phyloP scores from a whole-genome alignment of 2,329 filamentous ascomycete genomes.

The Pseudopyrenochaeta lycopersici region DNA sequence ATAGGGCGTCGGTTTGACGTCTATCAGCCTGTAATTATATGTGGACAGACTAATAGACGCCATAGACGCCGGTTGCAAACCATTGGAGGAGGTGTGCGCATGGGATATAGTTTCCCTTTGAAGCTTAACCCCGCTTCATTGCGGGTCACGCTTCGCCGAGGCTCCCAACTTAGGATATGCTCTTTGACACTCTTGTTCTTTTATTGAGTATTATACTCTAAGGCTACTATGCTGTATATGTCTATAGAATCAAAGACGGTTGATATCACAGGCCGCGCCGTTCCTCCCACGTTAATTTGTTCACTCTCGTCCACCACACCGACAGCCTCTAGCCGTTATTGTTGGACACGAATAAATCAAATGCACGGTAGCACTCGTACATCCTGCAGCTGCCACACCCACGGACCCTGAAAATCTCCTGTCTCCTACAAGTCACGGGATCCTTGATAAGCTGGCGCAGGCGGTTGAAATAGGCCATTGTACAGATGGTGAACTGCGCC shows the following conservation, averaged over 20 bases:
- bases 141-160: neutral
- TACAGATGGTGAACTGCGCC: too few species aligned
- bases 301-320: neutral
- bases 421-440: too few species aligned
- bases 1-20: constrained; percentile 3
- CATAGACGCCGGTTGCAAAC: constrained; percentile 7
- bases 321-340: neutral
- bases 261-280: neutral
- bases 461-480: too few species aligned
- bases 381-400: too few species aligned
- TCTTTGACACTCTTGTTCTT: neutral
- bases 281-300: neutral
- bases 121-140: constrained; percentile 16
- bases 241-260: neutral
- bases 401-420: too few species aligned
- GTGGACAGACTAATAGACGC: neutral
- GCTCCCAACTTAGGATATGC: neutral
- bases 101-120: constrained; percentile 14
- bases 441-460: too few species aligned
- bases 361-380: too few species aligned
- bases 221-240: too few species aligned
- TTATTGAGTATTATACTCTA: neutral
- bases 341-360: too few species aligned
- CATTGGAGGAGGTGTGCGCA: neutral
- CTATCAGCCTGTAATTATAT: neutral